Evolutionary conservation across 495 filamentous ascomycete species (phyloP).

Genomic region (Hyaloscypha variabilis): DNA sequence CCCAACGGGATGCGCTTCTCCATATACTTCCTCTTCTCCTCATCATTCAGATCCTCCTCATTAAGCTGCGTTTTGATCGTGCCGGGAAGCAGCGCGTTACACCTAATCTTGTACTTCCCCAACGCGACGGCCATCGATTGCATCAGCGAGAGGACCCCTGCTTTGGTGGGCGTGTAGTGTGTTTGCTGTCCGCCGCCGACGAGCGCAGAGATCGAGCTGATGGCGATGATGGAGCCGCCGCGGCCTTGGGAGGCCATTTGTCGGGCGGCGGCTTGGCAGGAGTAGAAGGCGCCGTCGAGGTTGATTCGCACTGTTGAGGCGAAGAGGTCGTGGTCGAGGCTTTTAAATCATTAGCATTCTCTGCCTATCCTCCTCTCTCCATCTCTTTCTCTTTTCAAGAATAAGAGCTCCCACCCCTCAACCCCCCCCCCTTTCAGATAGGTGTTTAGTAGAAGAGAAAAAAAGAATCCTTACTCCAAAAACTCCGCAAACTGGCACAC

Average conservation of each 20-base stretch:
- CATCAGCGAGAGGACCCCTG: slow-evolving; percentile 81
- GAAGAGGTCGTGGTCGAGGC: slow-evolving; percentile 63
- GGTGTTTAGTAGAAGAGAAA: background rate
- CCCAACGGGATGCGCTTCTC: slow-evolving; percentile 83
- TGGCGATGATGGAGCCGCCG: slow-evolving; percentile 81
- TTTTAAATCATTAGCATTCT: slow-evolving; percentile 22
- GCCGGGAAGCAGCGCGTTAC: slow-evolving; percentile 85
- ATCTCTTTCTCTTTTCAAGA: background rate
- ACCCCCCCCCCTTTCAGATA: no score
- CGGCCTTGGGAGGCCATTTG: slow-evolving; percentile 71
- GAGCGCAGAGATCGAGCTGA: slow-evolving; percentile 79
- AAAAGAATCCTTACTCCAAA: slow-evolving; percentile 53
- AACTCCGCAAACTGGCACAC: slow-evolving; percentile 85
- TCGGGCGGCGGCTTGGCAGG: slow-evolving; percentile 77
- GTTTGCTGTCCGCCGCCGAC: slow-evolving; percentile 81
- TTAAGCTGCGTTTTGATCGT: slow-evolving; percentile 88
- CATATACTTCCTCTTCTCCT: slow-evolving; percentile 79
- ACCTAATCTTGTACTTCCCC: slow-evolving; percentile 75
- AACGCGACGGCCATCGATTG: slow-evolving; percentile 81
- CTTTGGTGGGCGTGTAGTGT: slow-evolving; percentile 93
- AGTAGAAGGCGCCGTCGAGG: slow-evolving; percentile 84
- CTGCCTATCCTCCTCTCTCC: background rate
- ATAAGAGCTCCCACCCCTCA: no score
- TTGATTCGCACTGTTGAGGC: slow-evolving; percentile 71
- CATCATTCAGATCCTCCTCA: slow-evolving; percentile 73